phyloP scores from a whole-genome alignment of 768 basidiomycete species.

The Lentinula guzmanii region DNA sequence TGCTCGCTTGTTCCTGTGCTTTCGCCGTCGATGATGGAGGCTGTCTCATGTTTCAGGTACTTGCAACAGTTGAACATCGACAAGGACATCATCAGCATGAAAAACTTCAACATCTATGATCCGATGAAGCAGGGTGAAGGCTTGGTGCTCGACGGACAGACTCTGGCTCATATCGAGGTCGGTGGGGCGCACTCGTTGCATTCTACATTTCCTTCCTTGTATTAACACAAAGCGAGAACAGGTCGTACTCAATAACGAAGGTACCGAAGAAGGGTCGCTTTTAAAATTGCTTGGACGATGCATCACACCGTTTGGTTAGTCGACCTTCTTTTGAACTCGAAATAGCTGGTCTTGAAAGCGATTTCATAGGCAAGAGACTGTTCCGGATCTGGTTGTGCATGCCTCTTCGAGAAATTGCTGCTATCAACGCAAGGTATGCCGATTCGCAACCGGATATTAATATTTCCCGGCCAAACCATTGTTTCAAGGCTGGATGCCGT shows the following conservation, averaged over 20 bases:
- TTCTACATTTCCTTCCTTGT: background rate
- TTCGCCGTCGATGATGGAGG: background rate
- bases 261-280: constrained; percentile 86
- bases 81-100: constrained; percentile 91
- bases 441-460: background rate
- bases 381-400: constrained; percentile 97
- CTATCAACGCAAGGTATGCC: constrained; percentile 82
- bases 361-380: constrained; percentile 71
- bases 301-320: constrained; percentile 84
- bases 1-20: background rate
- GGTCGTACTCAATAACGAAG: constrained; percentile 91
- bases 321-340: background rate
- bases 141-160: constrained; percentile 89
- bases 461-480: background rate
- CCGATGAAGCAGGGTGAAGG: constrained; percentile 89
- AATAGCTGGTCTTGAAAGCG: background rate
- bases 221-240: constrained; percentile 14
- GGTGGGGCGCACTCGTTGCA: background rate
- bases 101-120: constrained; percentile 96
- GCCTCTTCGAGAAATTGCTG: constrained; percentile 74
- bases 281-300: constrained; percentile 78
- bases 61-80: constrained; percentile 92
- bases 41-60: constrained; percentile 43
- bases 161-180: constrained; percentile 84
- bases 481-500: constrained; percentile 82